Conservation (phyloP, 208 protist genomes). For the Trichomonas tenax region DNA sequence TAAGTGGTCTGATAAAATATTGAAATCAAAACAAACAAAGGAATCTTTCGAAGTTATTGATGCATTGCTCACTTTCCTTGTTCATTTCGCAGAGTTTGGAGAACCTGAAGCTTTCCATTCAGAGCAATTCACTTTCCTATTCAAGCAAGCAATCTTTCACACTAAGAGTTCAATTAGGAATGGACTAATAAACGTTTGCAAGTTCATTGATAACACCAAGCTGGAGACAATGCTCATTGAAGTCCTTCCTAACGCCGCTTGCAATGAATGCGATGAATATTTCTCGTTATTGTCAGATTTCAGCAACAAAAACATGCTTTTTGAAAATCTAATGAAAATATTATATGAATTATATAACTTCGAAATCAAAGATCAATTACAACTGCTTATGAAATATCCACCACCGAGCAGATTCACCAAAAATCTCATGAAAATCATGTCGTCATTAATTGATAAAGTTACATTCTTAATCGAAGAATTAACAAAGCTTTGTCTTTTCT, state of each 20-base stretch:
- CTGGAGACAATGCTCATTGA: background rate
- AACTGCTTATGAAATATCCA: background rate
- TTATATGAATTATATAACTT: background rate
- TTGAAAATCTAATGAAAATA: background rate
- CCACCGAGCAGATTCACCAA: background rate
- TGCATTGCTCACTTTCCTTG: background rate
- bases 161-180: background rate
- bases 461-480: background rate
- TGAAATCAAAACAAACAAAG: background rate
- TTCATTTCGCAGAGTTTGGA: background rate
- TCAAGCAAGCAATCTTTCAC: background rate
- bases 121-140: background rate
- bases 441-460: background rate
- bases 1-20: background rate
- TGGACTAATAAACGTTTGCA: background rate
- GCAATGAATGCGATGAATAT: background rate
- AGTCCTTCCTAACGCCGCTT: background rate
- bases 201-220: background rate
- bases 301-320: background rate
- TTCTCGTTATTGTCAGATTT: background rate
- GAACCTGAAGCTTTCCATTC: background rate
- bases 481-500: background rate
- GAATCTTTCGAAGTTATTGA: background rate
- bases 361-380: background rate
- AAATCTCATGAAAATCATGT: background rate